Evolutionary conservation across 768 basidiomycete species (phyloP).

Genomic region (Boletellus sp.): DNA sequence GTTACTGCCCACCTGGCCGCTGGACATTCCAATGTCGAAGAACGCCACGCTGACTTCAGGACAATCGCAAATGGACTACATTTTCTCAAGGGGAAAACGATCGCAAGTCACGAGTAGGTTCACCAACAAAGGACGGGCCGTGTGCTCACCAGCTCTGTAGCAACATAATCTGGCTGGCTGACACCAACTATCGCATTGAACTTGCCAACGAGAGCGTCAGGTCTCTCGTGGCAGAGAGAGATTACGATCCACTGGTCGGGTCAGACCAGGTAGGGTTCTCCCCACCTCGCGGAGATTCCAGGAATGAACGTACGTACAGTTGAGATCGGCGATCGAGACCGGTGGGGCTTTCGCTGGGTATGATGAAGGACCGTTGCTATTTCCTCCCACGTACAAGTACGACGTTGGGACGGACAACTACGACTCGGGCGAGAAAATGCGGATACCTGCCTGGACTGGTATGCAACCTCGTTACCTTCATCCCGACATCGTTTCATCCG

Average conservation of each 20-base stretch:
- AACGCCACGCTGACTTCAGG: slow-evolving; percentile 87
- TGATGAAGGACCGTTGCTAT: slow-evolving; percentile 85
- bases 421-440: slow-evolving; percentile 93
- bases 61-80: slow-evolving; percentile 83
- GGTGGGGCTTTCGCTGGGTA: slow-evolving; percentile 79
- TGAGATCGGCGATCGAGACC: slow-evolving; percentile 67
- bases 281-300: not conserved
- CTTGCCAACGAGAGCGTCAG: slow-evolving; percentile 81
- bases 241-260: slow-evolving; percentile 69
- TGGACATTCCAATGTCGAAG: slow-evolving; percentile 86
- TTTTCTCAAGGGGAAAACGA: slow-evolving; percentile 86
- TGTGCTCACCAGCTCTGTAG: slow-evolving; percentile 39
- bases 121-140: not conserved
- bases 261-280: slow-evolving; percentile 73
- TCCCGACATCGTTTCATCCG: slow-evolving; percentile 3
- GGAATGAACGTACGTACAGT: slow-evolving; percentile 37
- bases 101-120: slow-evolving; percentile 84
- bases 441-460: slow-evolving; percentile 98
- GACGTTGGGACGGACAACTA: slow-evolving; percentile 79
- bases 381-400: slow-evolving; percentile 94
- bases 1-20: slow-evolving; percentile 95
- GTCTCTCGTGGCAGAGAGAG: slow-evolving; percentile 55
- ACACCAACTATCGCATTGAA: slow-evolving; percentile 93
- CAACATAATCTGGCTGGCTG: slow-evolving; percentile 90
- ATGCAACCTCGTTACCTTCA: slow-evolving; percentile 13